Evolutionary conservation across 2,329 filamentous ascomycete species (phyloP), one percentile per base, ranked within the genome.

Genomic region (Ophiocordyceps robertsii): DNA sequence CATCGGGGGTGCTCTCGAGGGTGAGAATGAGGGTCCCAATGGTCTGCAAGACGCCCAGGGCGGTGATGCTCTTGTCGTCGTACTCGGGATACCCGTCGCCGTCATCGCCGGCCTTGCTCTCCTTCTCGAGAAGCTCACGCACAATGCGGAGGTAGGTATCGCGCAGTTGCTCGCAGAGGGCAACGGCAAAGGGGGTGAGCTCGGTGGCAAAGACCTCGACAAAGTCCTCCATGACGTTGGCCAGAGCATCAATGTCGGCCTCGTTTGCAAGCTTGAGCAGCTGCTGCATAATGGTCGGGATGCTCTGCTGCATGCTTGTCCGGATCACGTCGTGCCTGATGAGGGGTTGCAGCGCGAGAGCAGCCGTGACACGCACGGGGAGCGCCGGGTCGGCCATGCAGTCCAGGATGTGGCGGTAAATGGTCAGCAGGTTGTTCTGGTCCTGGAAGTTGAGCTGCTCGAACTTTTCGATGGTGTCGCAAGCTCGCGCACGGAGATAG

Each of bases 161-260:
- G 37, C 90, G 82, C 39, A 98, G 72, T 64, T 98, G 92, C 65
- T 96, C 89, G 56, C 88, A 95, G 4, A 98, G 72, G 5, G 92
- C 92, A 29, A 98, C 90, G 11, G 92, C 92, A 55, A 98, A 98
- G 3, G 92, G 92, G 6, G 92, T 96, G 38, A 98, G 74, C 60
- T 98, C 92, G 3, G 87, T 76, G n/a, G 92, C 90, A 58, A 98
- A 98, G 3, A 96, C 89, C 62, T 98, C 92, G 38, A 98, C 92
- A 58, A 98, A 98, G 58, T 98, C 92, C 64, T 98, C 92, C 92
- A 98, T 98, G 33, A 98, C 92, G 56, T 96, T 96, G 19, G 92
- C 90, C 35, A 98, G 72, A 6, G 92, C 89, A 62, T 98, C 92
- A 39, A 98, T 90, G 58, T 98, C 92, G 45, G 93, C 92, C 64